Conservation (phyloP, 768 basidiomycete genomes). For the Trametes elegans region DNA sequence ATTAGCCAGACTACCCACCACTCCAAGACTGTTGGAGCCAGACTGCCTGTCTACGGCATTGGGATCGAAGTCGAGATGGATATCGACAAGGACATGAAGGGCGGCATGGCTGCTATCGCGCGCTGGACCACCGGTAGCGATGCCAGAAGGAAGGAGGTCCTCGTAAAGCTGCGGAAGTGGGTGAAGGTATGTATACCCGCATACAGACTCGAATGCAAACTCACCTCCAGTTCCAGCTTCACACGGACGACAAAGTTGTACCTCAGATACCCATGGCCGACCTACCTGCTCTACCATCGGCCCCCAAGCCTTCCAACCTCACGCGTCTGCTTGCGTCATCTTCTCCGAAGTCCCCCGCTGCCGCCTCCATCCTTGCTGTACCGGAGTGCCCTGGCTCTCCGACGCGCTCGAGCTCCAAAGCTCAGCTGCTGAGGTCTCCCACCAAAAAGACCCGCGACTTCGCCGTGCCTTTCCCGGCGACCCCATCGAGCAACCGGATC, state of each 20-base stretch:
- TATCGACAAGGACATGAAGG: conserved; percentile 74
- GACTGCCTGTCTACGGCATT: conserved; percentile 78
- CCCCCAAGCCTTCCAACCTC: conserved; percentile 60
- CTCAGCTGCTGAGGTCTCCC: conserved; percentile 32
- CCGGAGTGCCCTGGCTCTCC: conserved; percentile 32
- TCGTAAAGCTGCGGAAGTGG: conserved; percentile 64
- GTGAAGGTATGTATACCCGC: conserved; percentile 43
- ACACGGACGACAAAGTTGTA: conserved; percentile 39
- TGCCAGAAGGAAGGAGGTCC: conserved; percentile 55
- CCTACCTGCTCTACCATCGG: conserved; percentile 55
- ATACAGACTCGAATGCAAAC: neutral
- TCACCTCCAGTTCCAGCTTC: conserved; percentile 43
- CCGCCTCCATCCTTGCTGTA: conserved; percentile 31
- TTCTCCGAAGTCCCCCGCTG: conserved; percentile 56
- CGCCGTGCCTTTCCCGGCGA: conserved; percentile 49
- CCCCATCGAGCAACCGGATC: conserved; percentile 34
- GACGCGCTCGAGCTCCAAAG: conserved; percentile 39
- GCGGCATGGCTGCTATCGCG: conserved; percentile 87
- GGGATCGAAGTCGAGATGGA: conserved; percentile 88
- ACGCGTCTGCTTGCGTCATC: conserved; percentile 70
- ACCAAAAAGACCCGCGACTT: conserved; percentile 36
- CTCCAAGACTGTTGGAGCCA: conserved; percentile 60
- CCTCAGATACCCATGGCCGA: conserved; percentile 65
- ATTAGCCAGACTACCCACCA: conserved; percentile 72
- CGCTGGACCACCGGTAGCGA: conserved; percentile 79